Evolutionary conservation across 257 asterid genomes (phyloP), one percentile per base, ranked within the genome.

Genomic region (Nicotiana undulata): DNA sequence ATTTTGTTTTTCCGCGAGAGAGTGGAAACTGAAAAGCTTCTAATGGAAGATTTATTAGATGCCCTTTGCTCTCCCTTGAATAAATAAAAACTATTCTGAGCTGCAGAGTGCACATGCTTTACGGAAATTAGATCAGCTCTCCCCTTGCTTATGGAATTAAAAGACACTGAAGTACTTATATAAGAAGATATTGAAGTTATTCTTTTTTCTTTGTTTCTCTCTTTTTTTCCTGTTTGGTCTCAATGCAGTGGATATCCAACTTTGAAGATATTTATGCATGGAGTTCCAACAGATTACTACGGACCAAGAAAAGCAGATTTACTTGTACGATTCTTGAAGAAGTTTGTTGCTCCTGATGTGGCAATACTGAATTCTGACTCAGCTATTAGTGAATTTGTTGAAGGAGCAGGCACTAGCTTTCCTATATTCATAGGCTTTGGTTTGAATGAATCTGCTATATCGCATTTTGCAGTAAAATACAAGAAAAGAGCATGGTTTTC

Each of bases 401-500:
- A 89, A 84, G 90, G 83, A 87, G 94, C 97, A 4, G 98, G 97
- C 80, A 82, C 88, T 68, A 70, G 86, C 84, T 95, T 95, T 80
- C 99, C 98, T 31, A 82, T 93, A 83, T 95, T 93, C 86, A 76
- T 93, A 68, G 99, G 99, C 79, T 95, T 95, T 90, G 98, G 97
- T 81, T 75, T 93, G 85, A 75, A 89, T 53, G 98, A 89, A 82
- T 88, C 97, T 59, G 13, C 77, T 44, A 85, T 91, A 83, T 82
- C 83, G 53, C 79, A 88, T 85, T 82, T 96, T 86, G 97, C 92
- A 60, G 85, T 88, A 86, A 90, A 96, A 84, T 90, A 96, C 85
- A 96, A 95, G 92, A 93, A 91, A 86, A 94, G 89, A 86, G 98
- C 99, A 75, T 94, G 99, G 99, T 96, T 96, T 88, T 88, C 99